These are phyloP conservation scores for Coffea canephora DNA, from an alignment of 257 asterid genomes.

Conservation along the genomic window DNA sequence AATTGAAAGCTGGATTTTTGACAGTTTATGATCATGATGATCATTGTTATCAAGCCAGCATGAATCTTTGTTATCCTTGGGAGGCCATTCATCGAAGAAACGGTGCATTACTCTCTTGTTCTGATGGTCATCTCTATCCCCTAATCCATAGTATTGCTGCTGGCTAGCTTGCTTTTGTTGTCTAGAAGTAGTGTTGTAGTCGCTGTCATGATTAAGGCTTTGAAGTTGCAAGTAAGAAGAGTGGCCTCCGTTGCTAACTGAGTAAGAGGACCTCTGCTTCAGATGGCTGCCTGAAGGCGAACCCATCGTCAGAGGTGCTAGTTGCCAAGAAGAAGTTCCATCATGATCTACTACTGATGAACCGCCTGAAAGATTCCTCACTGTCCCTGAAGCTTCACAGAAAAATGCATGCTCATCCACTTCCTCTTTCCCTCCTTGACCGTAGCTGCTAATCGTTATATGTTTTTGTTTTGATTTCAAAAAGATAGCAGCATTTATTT, in stretches of 20 bases:
- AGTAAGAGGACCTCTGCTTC: constrained; percentile 36
- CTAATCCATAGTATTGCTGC: neutral
- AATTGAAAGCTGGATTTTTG: constrained; percentile 64
- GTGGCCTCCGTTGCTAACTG: constrained; percentile 24
- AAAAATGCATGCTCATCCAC: constrained; percentile 48
- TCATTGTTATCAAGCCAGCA: constrained; percentile 43
- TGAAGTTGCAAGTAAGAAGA: constrained; percentile 30
- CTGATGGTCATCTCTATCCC: constrained; percentile 41
- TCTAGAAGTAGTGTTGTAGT: constrained; percentile 16
- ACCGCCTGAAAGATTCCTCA: constrained; percentile 38
- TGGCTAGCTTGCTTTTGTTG: constrained; percentile 26
- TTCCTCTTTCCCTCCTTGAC: constrained; percentile 43
- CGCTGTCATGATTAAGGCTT: constrained; percentile 16
- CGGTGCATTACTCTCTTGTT: constrained; percentile 90
- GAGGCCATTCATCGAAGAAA: constrained; percentile 80
- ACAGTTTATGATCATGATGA: constrained; percentile 37
- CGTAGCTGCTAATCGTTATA: constrained; percentile 26
- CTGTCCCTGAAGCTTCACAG: constrained; percentile 44
- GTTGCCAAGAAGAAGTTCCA: constrained; percentile 41
- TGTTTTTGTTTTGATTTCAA: neutral
- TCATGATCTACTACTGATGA: constrained; percentile 12
- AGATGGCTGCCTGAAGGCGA: constrained; percentile 35
- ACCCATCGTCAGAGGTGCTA: constrained; percentile 50
- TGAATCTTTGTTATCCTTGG: constrained; percentile 46
- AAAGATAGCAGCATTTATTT: neutral